Conservation (phyloP, 2,329 filamentous ascomycete species). For the Botrytis cinerea region DNA sequence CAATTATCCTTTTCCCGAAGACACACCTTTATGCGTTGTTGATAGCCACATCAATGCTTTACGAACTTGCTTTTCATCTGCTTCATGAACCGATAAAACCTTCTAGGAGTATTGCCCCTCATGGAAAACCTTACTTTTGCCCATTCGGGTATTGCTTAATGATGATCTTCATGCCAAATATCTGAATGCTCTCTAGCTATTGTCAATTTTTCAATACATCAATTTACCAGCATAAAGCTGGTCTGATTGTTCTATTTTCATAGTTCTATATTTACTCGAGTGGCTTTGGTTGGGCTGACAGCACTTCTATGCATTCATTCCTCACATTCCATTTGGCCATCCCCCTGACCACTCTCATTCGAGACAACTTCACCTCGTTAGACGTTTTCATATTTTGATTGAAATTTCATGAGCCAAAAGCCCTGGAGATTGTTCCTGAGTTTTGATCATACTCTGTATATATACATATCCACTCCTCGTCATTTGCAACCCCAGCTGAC, state of each 20-base stretch:
- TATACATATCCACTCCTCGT: slow-evolving; percentile 6
- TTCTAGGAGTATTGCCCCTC: background rate
- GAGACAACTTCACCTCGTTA: background rate
- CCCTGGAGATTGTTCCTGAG: background rate
- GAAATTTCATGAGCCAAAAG: background rate
- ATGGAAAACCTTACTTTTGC: background rate
- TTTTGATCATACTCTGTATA: background rate
- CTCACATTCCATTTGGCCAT: background rate
- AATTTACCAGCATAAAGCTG: slow-evolving; percentile 5
- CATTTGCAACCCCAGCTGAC: slow-evolving; percentile 11
- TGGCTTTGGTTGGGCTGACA: background rate
- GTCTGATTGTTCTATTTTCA: slow-evolving; percentile 12
- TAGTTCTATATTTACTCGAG: background rate
- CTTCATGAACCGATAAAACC: background rate
- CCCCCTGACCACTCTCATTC: background rate
- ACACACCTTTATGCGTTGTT: background rate
- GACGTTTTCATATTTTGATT: slow-evolving; percentile 9
- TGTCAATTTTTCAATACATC: background rate
- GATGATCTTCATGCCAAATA: slow-evolving; percentile 8
- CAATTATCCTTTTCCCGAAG: background rate
- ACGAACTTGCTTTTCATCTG: background rate
- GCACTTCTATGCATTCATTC: background rate
- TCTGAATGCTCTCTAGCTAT: background rate
- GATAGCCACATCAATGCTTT: slow-evolving; percentile 5
- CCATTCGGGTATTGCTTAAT: slow-evolving; percentile 10